phyloP scores from a whole-genome alignment of 2,329 filamentous ascomycete genomes.

The Graphilbum fragrans region DNA sequence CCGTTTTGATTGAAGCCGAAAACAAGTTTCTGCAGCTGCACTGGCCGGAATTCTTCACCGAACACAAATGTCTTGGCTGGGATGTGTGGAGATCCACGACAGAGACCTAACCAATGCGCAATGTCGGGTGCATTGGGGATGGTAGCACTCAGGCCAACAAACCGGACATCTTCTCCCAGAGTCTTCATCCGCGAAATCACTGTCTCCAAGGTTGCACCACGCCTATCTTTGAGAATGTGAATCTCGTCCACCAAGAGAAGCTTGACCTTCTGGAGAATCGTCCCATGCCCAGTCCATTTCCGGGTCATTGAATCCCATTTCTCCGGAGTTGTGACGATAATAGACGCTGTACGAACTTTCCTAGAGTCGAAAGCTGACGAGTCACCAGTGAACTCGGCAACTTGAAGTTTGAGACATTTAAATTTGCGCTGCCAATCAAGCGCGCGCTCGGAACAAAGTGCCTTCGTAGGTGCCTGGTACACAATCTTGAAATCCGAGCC shows the following conservation, averaged over 20 bases:
- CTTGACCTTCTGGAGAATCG: constrained; percentile 61
- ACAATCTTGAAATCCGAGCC: constrained; percentile 70
- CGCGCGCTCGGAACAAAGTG: constrained; percentile 64
- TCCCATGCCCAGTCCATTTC: constrained; percentile 73
- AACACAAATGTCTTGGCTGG: constrained; percentile 60
- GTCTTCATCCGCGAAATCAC: constrained; percentile 84
- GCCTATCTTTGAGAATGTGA: constrained; percentile 68
- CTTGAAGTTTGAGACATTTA: constrained; percentile 50
- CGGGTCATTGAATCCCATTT: constrained; percentile 87
- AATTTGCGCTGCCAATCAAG: constrained; percentile 73
- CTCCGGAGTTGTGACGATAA: constrained; percentile 80
- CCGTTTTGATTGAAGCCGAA: constrained; percentile 52
- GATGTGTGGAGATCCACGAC: constrained; percentile 42
- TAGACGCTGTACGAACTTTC: constrained; percentile 59
- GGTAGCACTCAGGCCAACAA: constrained; percentile 72
- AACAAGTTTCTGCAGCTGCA: constrained; percentile 64
- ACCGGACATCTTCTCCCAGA: constrained; percentile 61
- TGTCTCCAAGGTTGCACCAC: constrained; percentile 70
- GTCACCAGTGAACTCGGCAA: constrained; percentile 72
- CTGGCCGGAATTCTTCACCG: constrained; percentile 69
- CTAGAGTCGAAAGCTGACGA: constrained; percentile 55
- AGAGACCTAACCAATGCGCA: constrained; percentile 64
- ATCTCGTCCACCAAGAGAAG: constrained; percentile 81
- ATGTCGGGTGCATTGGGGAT: constrained; percentile 75
- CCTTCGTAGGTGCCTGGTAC: constrained; percentile 77